These are phyloP conservation scores for Bacidia gigantensis DNA, from an alignment of 495 filamentous ascomycete genomes.

Conservation along the genomic window DNA sequence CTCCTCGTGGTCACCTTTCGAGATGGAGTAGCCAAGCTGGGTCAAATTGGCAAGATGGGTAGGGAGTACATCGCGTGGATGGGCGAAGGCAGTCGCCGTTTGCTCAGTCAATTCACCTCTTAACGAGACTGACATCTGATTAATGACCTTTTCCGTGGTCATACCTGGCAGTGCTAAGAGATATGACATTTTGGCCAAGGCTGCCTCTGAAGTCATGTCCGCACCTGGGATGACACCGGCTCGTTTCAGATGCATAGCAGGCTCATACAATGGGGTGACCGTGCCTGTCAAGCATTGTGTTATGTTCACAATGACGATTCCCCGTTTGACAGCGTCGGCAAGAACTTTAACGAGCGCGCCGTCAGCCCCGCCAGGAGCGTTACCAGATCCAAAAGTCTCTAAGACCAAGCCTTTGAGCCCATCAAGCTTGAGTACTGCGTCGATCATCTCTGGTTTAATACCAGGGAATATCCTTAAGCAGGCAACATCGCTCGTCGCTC, in stretches of 20 bases:
- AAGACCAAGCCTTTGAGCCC: conserved; percentile 72
- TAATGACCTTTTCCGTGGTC: conserved; percentile 46
- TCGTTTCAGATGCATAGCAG: conserved; percentile 73
- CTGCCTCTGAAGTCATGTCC: conserved; percentile 88
- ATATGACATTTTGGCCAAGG: conserved; percentile 85
- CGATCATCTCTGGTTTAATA: conserved; percentile 89
- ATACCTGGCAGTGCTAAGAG: conserved; percentile 57
- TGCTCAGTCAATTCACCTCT: conserved; percentile 77
- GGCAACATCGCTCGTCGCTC: conserved; percentile 81
- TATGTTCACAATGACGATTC: conserved; percentile 83
- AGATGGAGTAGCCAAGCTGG: conserved; percentile 68
- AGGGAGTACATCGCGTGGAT: conserved; percentile 45
- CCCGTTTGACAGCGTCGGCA: conserved; percentile 58
- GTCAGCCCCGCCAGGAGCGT: conserved; percentile 76
- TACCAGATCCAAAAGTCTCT: conserved; percentile 93
- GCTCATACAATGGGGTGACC: conserved; percentile 82
- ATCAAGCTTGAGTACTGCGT: conserved; percentile 68
- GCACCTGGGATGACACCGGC: conserved; percentile 87
- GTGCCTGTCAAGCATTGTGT: conserved; percentile 80
- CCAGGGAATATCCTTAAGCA: conserved; percentile 92
- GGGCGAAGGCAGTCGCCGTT: conserved; percentile 51
- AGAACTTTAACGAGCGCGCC: conserved; percentile 72
- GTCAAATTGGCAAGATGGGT: conserved; percentile 43
- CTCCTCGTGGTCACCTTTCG: conserved; percentile 50
- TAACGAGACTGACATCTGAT: conserved; percentile 60